These are phyloP conservation scores for Colletotrichum tofieldiae DNA, from an alignment of 2,329 filamentous ascomycete species.

Conservation along the genomic window DNA sequence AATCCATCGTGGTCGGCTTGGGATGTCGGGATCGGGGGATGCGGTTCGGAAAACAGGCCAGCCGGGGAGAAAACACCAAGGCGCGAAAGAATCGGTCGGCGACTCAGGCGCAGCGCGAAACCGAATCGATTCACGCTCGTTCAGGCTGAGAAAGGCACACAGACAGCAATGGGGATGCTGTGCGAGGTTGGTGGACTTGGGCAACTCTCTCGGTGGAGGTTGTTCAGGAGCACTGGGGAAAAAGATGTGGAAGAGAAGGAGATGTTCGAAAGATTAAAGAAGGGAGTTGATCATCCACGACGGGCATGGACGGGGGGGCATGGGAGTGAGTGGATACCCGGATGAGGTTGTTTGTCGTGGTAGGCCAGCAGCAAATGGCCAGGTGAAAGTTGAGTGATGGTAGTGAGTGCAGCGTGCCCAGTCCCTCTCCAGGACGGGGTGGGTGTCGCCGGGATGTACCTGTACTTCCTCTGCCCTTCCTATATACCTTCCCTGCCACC, in stretches of 20 bases:
- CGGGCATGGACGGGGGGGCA: conserved; percentile 22
- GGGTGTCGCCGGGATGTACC: conserved; percentile 29
- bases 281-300: conserved; percentile 30
- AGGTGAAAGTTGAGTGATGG: conserved; percentile 6
- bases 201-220: conserved; percentile 33
- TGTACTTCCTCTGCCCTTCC: conserved; percentile 13
- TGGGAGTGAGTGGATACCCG: conserved; percentile 35
- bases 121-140: conserved; percentile 20
- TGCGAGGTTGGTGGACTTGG: conserved; percentile 15
- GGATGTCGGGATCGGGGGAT: background rate
- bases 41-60: background rate
- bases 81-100: conserved; percentile 18
- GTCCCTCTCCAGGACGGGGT: background rate
- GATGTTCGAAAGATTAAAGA: conserved; percentile 34
- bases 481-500: conserved; percentile 7
- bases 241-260: conserved; percentile 26
- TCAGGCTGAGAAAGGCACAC: background rate
- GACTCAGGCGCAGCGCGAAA: conserved; percentile 14
- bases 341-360: conserved; percentile 24
- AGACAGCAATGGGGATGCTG: conserved; percentile 13
- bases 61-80: conserved; percentile 15
- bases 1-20: conserved; percentile 59
- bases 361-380: conserved; percentile 14
- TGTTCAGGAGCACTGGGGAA: conserved; percentile 19
- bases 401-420: background rate